phyloP scores from a whole-genome alignment of 352 stramenopile genomes.

The Phytopythium helicoides region DNA sequence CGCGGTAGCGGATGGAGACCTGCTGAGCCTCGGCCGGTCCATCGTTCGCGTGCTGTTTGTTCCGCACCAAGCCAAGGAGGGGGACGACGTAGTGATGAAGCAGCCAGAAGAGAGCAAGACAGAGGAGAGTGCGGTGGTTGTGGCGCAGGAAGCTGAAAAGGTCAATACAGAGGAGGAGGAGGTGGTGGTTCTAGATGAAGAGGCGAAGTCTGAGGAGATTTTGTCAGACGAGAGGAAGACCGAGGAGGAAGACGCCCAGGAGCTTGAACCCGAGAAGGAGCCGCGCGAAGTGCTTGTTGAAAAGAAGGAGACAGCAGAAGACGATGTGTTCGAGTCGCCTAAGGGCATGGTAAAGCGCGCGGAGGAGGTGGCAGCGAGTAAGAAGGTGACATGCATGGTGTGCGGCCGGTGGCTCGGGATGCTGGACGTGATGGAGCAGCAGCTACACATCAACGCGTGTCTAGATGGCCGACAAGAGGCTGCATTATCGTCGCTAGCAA shows the following conservation, averaged over 20 bases:
- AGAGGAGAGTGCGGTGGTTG: background rate
- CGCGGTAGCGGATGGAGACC: constrained; percentile 30
- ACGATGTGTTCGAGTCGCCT: constrained; percentile 1
- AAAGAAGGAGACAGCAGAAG: too few species aligned
- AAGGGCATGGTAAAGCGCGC: constrained; percentile 1
- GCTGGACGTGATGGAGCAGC: constrained; percentile 30
- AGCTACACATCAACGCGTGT: constrained; percentile 36
- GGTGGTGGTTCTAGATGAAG: too few species aligned
- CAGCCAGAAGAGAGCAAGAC: background rate
- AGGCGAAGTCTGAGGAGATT: too few species aligned
- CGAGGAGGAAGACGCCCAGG: too few species aligned
- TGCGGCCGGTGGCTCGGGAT: constrained; percentile 21
- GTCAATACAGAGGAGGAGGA: background rate
- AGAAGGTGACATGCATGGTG: constrained; percentile 22
- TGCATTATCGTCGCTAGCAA: background rate
- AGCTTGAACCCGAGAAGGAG: too few species aligned
- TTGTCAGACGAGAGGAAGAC: too few species aligned
- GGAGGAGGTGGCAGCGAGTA: constrained; percentile 8
- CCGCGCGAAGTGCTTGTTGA: too few species aligned
- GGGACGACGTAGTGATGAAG: background rate
- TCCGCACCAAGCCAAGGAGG: constrained; percentile 7
- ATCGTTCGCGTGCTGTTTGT: constrained; percentile 29
- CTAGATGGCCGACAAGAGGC: constrained; percentile 20
- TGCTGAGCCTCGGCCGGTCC: constrained; percentile 41
- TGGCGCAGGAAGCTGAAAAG: background rate